phyloP scores from a whole-genome alignment of 2,329 filamentous ascomycete species.

The Coleophoma cylindrospora region DNA sequence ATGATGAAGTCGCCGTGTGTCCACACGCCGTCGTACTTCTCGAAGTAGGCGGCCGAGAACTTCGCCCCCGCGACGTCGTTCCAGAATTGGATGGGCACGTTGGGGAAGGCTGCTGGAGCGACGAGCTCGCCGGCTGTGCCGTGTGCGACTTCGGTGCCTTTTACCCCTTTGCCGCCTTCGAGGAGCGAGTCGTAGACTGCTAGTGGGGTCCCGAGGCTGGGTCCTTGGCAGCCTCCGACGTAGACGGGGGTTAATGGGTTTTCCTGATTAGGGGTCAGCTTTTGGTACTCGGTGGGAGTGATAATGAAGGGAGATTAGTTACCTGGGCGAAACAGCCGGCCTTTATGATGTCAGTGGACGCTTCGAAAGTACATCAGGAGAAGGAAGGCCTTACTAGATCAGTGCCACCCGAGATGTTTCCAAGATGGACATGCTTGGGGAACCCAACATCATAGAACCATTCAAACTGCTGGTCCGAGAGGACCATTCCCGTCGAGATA shows the following conservation, averaged over 20 bases:
- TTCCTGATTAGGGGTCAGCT: slow-evolving; percentile 31
- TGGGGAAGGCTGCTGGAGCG: slow-evolving; percentile 66
- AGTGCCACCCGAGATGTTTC: slow-evolving; percentile 73
- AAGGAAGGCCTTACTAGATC: slow-evolving; percentile 53
- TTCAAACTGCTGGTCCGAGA: slow-evolving; percentile 71
- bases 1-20: slow-evolving; percentile 78
- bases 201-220: slow-evolving; percentile 46
- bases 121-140: slow-evolving; percentile 74
- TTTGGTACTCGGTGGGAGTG: no score
- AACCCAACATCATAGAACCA: slow-evolving; percentile 72
- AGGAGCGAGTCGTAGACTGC: slow-evolving; percentile 60
- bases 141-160: slow-evolving; percentile 35
- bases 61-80: slow-evolving; percentile 34
- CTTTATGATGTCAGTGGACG: slow-evolving; percentile 2
- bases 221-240: slow-evolving; percentile 49
- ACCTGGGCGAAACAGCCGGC: slow-evolving; percentile 56
- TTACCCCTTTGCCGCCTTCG: slow-evolving; percentile 33
- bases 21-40: slow-evolving; percentile 65
- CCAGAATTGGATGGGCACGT: slow-evolving; percentile 66
- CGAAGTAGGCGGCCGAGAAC: slow-evolving; percentile 58
- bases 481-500: slow-evolving; percentile 75
- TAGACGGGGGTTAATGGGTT: slow-evolving; percentile 68
- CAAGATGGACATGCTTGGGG: slow-evolving; percentile 59
- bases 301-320: slow-evolving; percentile 40
- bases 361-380: background rate